These are phyloP conservation scores for Lachnellula occidentalis DNA, from an alignment of 2,329 filamentous ascomycete genomes.

Conservation along the genomic window DNA sequence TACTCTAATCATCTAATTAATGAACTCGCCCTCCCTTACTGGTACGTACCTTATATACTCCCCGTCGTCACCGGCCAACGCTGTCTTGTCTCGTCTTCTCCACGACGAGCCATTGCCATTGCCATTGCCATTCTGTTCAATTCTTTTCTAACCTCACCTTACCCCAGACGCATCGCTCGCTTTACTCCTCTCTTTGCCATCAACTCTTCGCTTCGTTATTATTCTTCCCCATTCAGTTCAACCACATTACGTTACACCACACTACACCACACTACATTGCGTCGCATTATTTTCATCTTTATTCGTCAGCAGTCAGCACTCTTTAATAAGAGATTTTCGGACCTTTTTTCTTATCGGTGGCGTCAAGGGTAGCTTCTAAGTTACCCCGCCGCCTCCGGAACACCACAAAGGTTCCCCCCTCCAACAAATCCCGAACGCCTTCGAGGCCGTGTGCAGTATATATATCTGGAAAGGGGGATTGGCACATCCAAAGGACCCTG, in stretches of 20 bases:
- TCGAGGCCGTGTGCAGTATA: background rate
- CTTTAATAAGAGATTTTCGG: background rate
- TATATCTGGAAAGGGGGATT: background rate
- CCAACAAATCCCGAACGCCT: background rate
- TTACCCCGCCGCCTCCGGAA: background rate
- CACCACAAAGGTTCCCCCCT: background rate
- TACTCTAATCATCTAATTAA: background rate
- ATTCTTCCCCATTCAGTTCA: background rate
- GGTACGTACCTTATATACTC: background rate
- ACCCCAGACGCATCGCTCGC: background rate
- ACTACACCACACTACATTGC: too few relatives aligned
- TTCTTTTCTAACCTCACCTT: too few relatives aligned
- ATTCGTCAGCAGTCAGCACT: background rate
- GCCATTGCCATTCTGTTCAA: background rate
- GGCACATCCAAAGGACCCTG: background rate
- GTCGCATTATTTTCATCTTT: background rate
- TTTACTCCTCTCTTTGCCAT: background rate
- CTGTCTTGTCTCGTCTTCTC: background rate
- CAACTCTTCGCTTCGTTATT: background rate
- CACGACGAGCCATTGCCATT: background rate
- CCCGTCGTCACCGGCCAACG: background rate
- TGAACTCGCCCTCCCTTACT: background rate
- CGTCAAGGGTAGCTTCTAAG: background rate
- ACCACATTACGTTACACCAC: background rate
- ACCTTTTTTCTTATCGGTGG: constrained; percentile 8